Evolutionary conservation across 495 filamentous ascomycete species (phyloP), one percentile per base, ranked within the genome.

Genomic region (Aspergillus panamensis): DNA sequence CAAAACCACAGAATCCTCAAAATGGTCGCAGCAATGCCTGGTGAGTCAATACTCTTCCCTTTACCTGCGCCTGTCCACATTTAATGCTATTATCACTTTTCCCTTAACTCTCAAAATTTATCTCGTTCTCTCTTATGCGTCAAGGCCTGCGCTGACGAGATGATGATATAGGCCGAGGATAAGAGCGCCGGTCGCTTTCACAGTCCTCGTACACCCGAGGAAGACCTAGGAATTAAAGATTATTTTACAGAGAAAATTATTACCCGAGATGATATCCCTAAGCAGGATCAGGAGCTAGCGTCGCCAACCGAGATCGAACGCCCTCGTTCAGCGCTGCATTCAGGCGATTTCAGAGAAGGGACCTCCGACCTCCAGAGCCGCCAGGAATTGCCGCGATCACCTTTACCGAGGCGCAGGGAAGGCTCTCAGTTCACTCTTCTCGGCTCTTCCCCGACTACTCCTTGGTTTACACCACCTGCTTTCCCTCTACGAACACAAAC

Each of bases 261-360:
- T 47, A 17, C 50, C 6, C 31, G 42, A 25, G 42, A 59, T 39
- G 51, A 47, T 16, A 31, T 40, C 25, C 32, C 45, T 3, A 20
- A 17, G 37, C 29, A 58, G 14, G 39, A 58, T n/a, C 64, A 68
- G 30, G 63, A 71, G 43, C 71, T 69, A 63, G 72, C 60, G 55
- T 70, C 64, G 49, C 72, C 73, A 25, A 63, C 75, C 57, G 82
- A 85, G 62, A 94, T 96, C 58, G 87, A 93, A 66, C 80, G 92
- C 52, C 92, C 92, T 48, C 77, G 87, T 48, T 97, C 92, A 10
- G 91, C 92, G 39, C 77, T 97, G 45, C 92, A 97, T 67, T 87
- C 87, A 37, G 92, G 92, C 21, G 88, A 97, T 68, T 97, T 97
- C 63, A 87, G 86, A 16, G 82, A 86, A 53, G 81, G 84, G 32